Base-by-base conservation (phyloP, 2,329 filamentous ascomycete species). In the Cladosporium sp. region DNA sequence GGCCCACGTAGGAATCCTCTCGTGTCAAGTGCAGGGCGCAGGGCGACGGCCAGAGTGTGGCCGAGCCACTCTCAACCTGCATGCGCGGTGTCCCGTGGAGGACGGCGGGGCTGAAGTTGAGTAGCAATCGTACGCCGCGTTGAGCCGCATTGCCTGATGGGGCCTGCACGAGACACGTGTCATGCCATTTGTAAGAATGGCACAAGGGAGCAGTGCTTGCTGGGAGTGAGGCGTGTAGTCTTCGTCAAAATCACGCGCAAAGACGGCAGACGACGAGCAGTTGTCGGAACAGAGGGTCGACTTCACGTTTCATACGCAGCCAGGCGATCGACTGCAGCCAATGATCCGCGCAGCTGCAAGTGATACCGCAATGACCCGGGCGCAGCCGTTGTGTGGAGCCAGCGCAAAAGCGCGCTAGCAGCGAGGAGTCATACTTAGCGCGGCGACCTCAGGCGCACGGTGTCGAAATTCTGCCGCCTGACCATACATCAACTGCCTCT, bases 241-340 rank as follows among this genome's bases (percentile, higher is more conserved):
- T 40, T 40, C 38, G 15, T 17, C 38, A 8, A 40, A 40, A 19
- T 15, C 38, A 17, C 17, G 38, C 6, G 7, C 38, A 40, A 19
- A 7, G 7, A 40, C 6, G 17, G 38, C 17, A n/a, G 38, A 40
- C 20, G 14, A 40, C 50, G 36, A 52, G 17, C 49, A 51, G 15
- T 20, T 39, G 20, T 19, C 50, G 34, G 19, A n/a, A 17, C 14
- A 36, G 17, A 42, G 12, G 20, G 37, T 14, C 39, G 39, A 19
- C 54, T 37, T 47, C 54, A 56, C 54, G 54, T 56, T 56, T 56
- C 54, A 56, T 42, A 34, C 28, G 17, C 34, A 12, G 11, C 19
- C 52, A 55, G 42, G 17, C 30, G 34, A 49, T 49, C 42, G 34
- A 56, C 38, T 28, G 42, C 54, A 9, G n/a, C 52, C 54, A 56